Evolutionary conservation across 192 early-diverging fungal genomes (phyloP).

Genomic region (Coemansia sp.): DNA sequence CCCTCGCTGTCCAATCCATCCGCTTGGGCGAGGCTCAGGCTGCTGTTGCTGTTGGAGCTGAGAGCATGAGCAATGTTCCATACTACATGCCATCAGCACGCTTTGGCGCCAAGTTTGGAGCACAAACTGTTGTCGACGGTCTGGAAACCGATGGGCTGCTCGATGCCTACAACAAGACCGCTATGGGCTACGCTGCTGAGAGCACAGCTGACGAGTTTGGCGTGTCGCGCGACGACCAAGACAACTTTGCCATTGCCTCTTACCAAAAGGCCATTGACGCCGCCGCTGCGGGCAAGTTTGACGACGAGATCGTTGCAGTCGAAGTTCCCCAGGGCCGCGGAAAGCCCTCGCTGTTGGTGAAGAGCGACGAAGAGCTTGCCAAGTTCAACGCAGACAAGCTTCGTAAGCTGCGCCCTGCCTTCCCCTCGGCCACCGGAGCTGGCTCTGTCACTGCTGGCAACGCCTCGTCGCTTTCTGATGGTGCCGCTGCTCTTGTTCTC

Average conservation of each 20-base stretch:
- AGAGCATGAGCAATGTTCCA: slow-evolving; percentile 82
- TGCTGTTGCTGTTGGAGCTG: slow-evolving; percentile 72
- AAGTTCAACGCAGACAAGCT: slow-evolving; percentile 86
- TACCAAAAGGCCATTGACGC: slow-evolving; percentile 77
- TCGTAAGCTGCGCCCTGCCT: slow-evolving; percentile 82
- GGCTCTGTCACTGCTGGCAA: slow-evolving; percentile 94
- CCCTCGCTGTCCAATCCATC: slow-evolving; percentile 73
- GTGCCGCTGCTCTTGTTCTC: slow-evolving; percentile 73
- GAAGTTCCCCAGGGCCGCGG: slow-evolving; percentile 67
- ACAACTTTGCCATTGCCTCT: slow-evolving; percentile 69
- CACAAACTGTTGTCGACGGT: slow-evolving; percentile 70
- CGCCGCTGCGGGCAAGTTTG: slow-evolving; percentile 58
- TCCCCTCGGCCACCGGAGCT: slow-evolving; percentile 62
- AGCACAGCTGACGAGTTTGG: slow-evolving; percentile 73
- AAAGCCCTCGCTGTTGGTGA: slow-evolving; percentile 60
- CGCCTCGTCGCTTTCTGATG: slow-evolving; percentile 78
- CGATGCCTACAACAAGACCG: slow-evolving; percentile 69
- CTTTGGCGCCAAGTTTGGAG: slow-evolving; percentile 75
- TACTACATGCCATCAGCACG: slow-evolving; percentile 79
- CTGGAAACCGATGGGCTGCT: slow-evolving; percentile 72
- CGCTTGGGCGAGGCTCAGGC: slow-evolving; percentile 69
- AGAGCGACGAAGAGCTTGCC: slow-evolving; percentile 62
- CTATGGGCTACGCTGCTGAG: slow-evolving; percentile 82
- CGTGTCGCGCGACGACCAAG: slow-evolving; percentile 80
- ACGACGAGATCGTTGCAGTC: slow-evolving; percentile 69